Evolutionary conservation across 805 yeast genomes (phyloP).

Genomic region (Teunomyces funiuensis): DNA sequence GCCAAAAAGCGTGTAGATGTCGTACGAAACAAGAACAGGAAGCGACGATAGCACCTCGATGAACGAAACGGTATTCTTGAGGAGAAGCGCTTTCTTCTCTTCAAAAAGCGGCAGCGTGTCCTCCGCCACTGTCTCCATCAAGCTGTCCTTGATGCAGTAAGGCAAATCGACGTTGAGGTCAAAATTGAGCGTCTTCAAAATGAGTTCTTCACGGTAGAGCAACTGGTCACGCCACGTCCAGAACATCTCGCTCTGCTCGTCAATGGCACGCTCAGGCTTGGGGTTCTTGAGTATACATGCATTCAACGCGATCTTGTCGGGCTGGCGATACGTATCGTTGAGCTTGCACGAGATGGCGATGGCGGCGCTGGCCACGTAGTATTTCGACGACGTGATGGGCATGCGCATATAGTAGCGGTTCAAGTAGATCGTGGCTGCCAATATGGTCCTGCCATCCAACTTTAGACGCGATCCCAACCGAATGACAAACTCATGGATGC

Average conservation of each 20-base stretch:
- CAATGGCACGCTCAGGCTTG: conserved; percentile 23
- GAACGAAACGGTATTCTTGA: conserved; percentile 32
- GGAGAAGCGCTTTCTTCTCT: conserved; percentile 19
- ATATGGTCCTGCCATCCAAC: conserved; percentile 41
- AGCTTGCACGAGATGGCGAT: conserved; percentile 43
- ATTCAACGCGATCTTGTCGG: conserved; percentile 42
- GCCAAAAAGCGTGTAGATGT: conserved; percentile 33
- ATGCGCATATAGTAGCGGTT: conserved; percentile 41
- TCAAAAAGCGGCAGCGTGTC: conserved; percentile 8
- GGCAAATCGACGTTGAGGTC: conserved; percentile 42
- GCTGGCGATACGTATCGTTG: conserved; percentile 42
- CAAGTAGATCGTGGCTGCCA: conserved; percentile 41
- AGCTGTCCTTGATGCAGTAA: conserved; percentile 30
- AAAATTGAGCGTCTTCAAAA: conserved; percentile 37
- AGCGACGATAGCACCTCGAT: conserved; percentile 39
- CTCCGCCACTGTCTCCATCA: conserved; percentile 11
- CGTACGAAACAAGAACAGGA: conserved; percentile 38
- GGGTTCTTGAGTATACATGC: conserved; percentile 38
- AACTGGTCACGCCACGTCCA: conserved; percentile 49
- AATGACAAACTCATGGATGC: conserved; percentile 39
- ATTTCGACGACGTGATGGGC: conserved; percentile 44
- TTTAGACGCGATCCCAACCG: conserved; percentile 36
- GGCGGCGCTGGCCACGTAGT: conserved; percentile 45
- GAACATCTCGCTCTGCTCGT: conserved; percentile 40
- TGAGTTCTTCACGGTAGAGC: conserved; percentile 42